Evolutionary conservation across 2,329 filamentous ascomycete genomes (phyloP), one percentile per base, ranked within the genome.

Genomic region (Diaporthe ampelina): DNA sequence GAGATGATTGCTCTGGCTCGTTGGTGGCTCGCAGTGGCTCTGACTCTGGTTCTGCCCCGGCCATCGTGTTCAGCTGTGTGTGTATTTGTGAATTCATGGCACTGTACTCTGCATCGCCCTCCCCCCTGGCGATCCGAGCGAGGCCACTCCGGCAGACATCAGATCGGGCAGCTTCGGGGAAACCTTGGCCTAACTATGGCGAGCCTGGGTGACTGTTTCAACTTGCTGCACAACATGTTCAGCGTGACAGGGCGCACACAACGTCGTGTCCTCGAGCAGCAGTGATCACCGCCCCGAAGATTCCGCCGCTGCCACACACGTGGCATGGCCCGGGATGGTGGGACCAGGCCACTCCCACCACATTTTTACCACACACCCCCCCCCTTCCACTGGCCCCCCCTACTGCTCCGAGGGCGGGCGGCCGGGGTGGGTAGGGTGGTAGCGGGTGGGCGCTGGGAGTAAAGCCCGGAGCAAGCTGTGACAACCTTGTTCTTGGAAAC

Each of bases 401-500:
- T 32, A 35, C 61, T n/a, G 15, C 43, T 35, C 61, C 45, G 61
- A 52, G 63, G 45, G 63, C 63, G 45, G 63, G 63, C 45, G 35
- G 63, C 45, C 63, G 63, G 63, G 45, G 48, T 40, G 63, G 48
- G 63, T 68, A 26, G 48, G 45, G 61, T 52, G 45, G 61, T 52
- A 67, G 45, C 29, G 61, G 61, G 61, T 65, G 26, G 43, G 43
- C 37, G 63, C 45, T 26, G 48, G 48, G 48, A 54, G 48, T 50
- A 54, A 68, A 68, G 63, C 63, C 48, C 63, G 63, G 63, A 68
- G 63, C 63, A 4, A 54, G 48, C 63, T 68, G 63, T 68, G 48
- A 68, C 63, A 68, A 68, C 63, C 63, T 68, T 68, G 63, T 68
- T 54, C 63, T 68, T 68, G 63, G 63, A 68, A 68, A 68, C 63